A percentile compares a stretch with the other conserved stretches of the same genome.
Evolutionary conservation across 108 stramenopile species (phyloP).

Genomic region (Pseudonitzschia pungens): DNA sequence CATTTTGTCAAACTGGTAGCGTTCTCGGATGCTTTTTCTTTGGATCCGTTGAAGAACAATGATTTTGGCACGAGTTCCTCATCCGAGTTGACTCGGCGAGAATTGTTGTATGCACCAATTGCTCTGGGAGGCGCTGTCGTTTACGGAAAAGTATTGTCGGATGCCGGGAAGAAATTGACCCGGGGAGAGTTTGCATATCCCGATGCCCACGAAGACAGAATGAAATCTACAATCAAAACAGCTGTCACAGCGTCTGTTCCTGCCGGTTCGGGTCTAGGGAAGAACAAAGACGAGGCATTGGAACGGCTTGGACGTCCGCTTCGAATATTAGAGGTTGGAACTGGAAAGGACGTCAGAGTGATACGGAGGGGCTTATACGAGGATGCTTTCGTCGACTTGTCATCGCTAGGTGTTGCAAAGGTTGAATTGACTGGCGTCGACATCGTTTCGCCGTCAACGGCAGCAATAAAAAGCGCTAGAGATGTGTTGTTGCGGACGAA

Average conservation of each 20-base stretch:
- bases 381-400: slow-evolving; percentile 25
- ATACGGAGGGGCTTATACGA: slow-evolving; percentile 46
- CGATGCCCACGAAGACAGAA: slow-evolving; percentile 41
- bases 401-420: not conserved
- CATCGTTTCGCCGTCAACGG: slow-evolving; percentile 20
- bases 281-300: not conserved
- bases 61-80: not conserved
- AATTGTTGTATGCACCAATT: slow-evolving; percentile 16
- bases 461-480: not conserved
- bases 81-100: slow-evolving; percentile 6
- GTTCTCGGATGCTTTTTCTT: slow-evolving; percentile 13
- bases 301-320: slow-evolving; percentile 15
- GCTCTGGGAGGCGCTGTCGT: slow-evolving; percentile 34
- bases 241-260: slow-evolving; percentile 20
- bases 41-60: slow-evolving; percentile 4
- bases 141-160: slow-evolving; percentile 33
- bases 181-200: slow-evolving; percentile 42
- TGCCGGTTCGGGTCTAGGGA: not conserved
- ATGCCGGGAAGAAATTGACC: slow-evolving; percentile 18
- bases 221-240: slow-evolving; percentile 24
- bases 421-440: slow-evolving; percentile 44
- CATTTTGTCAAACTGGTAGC: not conserved
- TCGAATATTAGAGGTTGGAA: slow-evolving; percentile 59
- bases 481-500: not conserved
- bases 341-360: slow-evolving; percentile 42